These are phyloP conservation scores for Boletellus emodensis DNA, from an alignment of 768 basidiomycete genomes.

Conservation along the genomic window DNA sequence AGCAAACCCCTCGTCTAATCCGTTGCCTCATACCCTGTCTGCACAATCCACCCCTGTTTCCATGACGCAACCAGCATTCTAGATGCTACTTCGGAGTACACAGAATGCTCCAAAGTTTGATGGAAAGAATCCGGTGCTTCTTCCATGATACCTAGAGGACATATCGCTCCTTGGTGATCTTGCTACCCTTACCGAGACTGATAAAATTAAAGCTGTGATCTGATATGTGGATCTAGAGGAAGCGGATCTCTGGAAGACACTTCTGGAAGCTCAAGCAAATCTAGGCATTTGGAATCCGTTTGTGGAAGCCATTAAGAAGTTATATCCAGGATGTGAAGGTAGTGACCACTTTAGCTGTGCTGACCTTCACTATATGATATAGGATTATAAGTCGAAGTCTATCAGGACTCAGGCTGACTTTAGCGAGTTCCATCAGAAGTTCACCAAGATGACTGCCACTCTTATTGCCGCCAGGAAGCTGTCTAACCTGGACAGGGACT, in stretches of 20 bases:
- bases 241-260: neutral
- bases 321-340: neutral
- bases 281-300: neutral
- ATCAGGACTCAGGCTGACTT: too few relatives aligned
- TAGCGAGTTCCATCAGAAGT: too few relatives aligned
- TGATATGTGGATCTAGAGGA: neutral
- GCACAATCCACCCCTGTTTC: too few relatives aligned
- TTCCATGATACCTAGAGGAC: neutral
- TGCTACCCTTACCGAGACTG: too few relatives aligned
- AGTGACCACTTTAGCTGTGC: too few relatives aligned
- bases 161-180: neutral
- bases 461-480: too few relatives aligned
- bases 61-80: neutral
- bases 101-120: neutral
- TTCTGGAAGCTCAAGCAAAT: neutral
- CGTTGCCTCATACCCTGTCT: too few relatives aligned
- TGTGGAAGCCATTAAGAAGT: neutral
- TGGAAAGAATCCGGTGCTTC: neutral
- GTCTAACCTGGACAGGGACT: too few relatives aligned
- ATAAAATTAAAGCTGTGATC: neutral
- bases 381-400: too few relatives aligned
- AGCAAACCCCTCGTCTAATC: neutral
- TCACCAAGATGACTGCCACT: too few relatives aligned
- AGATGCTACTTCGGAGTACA: neutral
- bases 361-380: too few relatives aligned